These are phyloP conservation scores for Boletus sp. DNA, from an alignment of 768 basidiomycete species.

Conservation along the genomic window DNA sequence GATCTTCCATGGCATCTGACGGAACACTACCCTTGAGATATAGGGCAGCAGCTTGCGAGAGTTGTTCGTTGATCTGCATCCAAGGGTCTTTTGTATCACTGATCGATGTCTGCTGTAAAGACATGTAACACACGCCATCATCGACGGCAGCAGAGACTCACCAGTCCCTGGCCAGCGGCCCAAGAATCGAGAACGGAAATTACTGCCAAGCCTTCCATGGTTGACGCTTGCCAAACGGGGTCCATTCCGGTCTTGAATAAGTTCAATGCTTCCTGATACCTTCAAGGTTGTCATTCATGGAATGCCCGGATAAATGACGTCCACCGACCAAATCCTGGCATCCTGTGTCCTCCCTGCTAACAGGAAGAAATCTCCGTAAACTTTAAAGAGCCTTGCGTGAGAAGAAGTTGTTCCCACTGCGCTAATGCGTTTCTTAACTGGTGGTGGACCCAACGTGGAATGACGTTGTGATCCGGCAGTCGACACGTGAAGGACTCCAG, in stretches of 20 bases:
- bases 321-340: constrained; percentile 69
- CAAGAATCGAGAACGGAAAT: constrained; percentile 81
- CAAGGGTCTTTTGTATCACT: constrained; percentile 65
- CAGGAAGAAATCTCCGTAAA: constrained; percentile 85
- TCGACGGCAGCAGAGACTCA: constrained; percentile 37
- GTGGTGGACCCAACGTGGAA: constrained; percentile 45
- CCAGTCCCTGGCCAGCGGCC: constrained; percentile 70
- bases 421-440: constrained; percentile 58
- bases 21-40: constrained; percentile 60
- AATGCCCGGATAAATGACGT: constrained; percentile 2
- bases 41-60: constrained; percentile 58
- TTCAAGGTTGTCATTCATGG: constrained; percentile 33
- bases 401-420: constrained; percentile 69
- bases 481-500: constrained; percentile 24
- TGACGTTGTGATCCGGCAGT: constrained; percentile 43
- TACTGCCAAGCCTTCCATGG: constrained; percentile 82
- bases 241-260: constrained; percentile 77
- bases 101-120: constrained; percentile 52
- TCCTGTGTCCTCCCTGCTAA: constrained; percentile 85
- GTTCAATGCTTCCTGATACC: constrained; percentile 84
- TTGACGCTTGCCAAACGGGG: constrained; percentile 84
- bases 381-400: constrained; percentile 83
- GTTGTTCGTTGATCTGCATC: constrained; percentile 71
- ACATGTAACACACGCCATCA: constrained; percentile 1
- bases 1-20: constrained; percentile 52